Percentiles rank a stretch among this genome's conserved stretches.
These are phyloP conservation scores for Penicillium palitans DNA, from an alignment of 2,329 filamentous ascomycete species.

Conservation along the genomic window DNA sequence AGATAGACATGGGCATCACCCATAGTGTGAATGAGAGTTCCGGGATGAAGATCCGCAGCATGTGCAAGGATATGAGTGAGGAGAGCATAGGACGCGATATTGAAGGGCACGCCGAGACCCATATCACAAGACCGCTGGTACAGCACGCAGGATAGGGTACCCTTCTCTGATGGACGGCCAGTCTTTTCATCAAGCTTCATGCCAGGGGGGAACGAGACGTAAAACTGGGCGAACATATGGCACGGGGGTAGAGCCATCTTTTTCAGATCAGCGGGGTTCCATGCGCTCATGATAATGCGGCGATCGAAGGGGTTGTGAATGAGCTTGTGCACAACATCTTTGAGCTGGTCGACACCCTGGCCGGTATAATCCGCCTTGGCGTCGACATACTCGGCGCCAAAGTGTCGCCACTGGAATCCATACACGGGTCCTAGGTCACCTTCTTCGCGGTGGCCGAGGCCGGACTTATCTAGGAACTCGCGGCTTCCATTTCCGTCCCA, in stretches of 20 bases:
- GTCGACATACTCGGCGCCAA: constrained; percentile 85
- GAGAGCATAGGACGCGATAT: constrained; percentile 92
- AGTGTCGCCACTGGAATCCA: constrained; percentile 98
- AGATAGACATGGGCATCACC: constrained; percentile 96
- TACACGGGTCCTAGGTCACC: constrained; percentile 96
- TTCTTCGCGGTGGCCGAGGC: constrained; percentile 74
- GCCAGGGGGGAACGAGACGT: constrained; percentile 69
- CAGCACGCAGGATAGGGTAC: constrained; percentile 79
- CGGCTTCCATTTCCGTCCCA: constrained; percentile 97
- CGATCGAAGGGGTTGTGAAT: constrained; percentile 82
- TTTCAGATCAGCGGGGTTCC: constrained; percentile 84
- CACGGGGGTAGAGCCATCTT: constrained; percentile 93
- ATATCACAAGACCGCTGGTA: constrained; percentile 97
- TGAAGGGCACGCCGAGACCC: constrained; percentile 96
- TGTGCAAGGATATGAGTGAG: constrained; percentile 94
- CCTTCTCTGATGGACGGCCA: constrained; percentile 51
- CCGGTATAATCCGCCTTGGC: constrained; percentile 78
- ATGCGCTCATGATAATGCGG: constrained; percentile 85
- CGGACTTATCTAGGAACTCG: constrained; percentile 82
- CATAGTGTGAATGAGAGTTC: constrained; percentile 91
- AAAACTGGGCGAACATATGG: constrained; percentile 98
- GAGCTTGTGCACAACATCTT: constrained; percentile 84
- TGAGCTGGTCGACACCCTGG: constrained; percentile 89
- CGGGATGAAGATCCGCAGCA: constrained; percentile 79
- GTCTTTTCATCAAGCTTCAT: constrained; percentile 30